These are phyloP conservation scores for Plasmodium vivax DNA, from an alignment of 169 alveolate species.

Conservation along the genomic window DNA sequence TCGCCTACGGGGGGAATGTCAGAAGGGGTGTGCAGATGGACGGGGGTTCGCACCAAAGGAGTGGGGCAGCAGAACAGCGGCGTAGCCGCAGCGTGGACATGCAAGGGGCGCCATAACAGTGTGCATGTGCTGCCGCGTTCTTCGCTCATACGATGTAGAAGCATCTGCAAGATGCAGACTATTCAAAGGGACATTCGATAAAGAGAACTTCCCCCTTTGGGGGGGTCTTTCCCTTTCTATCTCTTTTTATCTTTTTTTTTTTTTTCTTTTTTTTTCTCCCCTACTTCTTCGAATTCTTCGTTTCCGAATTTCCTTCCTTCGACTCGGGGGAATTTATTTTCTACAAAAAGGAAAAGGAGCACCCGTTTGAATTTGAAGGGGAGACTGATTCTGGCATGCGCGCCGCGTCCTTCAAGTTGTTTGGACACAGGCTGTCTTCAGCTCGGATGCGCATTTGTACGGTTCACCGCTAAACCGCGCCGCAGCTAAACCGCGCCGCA, in stretches of 20 bases:
- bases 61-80: neutral
- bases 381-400: neutral
- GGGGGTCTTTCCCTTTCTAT: neutral
- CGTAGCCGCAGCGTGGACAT: neutral
- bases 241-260: neutral
- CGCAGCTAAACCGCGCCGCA: no score
- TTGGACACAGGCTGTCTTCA: neutral
- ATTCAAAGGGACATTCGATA: neutral
- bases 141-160: neutral
- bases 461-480: neutral
- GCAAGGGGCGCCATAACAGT: neutral
- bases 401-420: neutral
- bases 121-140: neutral
- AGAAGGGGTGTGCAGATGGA: neutral
- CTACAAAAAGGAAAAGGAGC: constrained; percentile 8
- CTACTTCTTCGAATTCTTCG: constrained; percentile 50
- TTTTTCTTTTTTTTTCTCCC: neutral
- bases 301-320: constrained; percentile 35
- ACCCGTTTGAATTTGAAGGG: neutral
- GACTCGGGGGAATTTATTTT: constrained; percentile 12
- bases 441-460: neutral
- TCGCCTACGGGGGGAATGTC: constrained; percentile 17
- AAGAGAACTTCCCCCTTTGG: neutral
- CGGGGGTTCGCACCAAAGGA: neutral
- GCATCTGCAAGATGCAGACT: neutral